Base-by-base conservation (phyloP, 257 asterid species). In the Nicotiana paniculata region DNA sequence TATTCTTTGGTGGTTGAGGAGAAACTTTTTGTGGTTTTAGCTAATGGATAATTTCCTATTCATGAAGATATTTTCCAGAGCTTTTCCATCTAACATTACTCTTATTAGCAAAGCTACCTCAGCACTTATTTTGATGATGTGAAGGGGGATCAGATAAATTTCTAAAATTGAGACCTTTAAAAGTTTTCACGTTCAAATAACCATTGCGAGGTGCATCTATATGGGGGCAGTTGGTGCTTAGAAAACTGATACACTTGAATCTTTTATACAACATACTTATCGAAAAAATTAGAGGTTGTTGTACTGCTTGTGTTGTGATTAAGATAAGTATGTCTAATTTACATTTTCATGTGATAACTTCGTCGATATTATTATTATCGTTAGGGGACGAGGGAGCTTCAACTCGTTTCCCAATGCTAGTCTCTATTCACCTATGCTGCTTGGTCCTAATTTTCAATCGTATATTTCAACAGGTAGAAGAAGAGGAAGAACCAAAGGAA, bases 401-500 rank as follows among this genome's bases (percentile, higher is more conserved):
- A 72, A 46, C 61, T 46, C 18, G 24, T 13, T 70, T 5, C 2
- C 1, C 32, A n/a, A 30, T 43, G 59, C 39, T 74, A 26, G 62
- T 74, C 11, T 72, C 24, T 46, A 24, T 72, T 43, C 58, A 72
- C 32, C 35, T 10, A 39, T 48, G 26, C 79, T 33, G 6, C 4
- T 28, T 81, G 69, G 58, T 33, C 51, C 66, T 84, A 28, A 80
- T 80, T 24, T 35, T 58, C 78, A 9, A 48, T 77, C n/a, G 54
- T 77, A 76, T 63, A 66, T 57, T 79, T 81, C 80, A 82, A 77
- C 90, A 96, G 99, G 99, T 96, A 81, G 99, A 96, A 85, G 99
- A 93, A 84, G 98, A 93, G 90, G 98, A 92, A 79, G 96, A 88
- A 80, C 93, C 95, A 32, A 96, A 96, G 83, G 99, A 96, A 85